Evolutionary conservation across 1,284 basidiomycete species (phyloP).

Genomic region (Porodaedalea pini): DNA sequence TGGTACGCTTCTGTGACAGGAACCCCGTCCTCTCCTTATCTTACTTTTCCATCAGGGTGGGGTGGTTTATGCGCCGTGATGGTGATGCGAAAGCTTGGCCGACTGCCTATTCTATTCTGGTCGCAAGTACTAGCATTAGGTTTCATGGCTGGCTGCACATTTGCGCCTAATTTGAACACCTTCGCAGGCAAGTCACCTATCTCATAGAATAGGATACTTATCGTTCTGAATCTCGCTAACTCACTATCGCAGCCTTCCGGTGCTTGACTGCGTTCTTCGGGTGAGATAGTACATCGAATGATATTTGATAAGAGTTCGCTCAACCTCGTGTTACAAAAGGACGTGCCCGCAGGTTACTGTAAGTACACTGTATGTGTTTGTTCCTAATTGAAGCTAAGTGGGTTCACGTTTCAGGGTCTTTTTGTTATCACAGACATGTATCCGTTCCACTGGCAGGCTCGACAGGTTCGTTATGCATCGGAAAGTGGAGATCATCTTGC

Average conservation of each 20-base stretch:
- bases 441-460: slow-evolving; percentile 73
- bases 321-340: slow-evolving; percentile 29
- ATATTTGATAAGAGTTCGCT: neutral
- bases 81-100: slow-evolving; percentile 53
- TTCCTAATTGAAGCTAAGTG: neutral
- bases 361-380: slow-evolving; percentile 23
- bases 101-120: slow-evolving; percentile 63
- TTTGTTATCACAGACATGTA: slow-evolving; percentile 67
- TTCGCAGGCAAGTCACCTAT: slow-evolving; percentile 46
- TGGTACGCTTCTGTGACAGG: slow-evolving; percentile 35
- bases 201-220: neutral
- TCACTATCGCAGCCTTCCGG: slow-evolving; percentile 50
- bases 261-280: slow-evolving; percentile 69
- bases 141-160: slow-evolving; percentile 51
- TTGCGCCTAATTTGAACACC: slow-evolving; percentile 49
- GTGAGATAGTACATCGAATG: slow-evolving; percentile 33
- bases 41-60: slow-evolving; percentile 40
- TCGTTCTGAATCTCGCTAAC: slow-evolving; percentile 3
- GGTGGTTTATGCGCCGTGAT: slow-evolving; percentile 60
- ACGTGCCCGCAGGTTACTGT: slow-evolving; percentile 70
- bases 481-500: no score
- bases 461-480: slow-evolving; percentile 45
- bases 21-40: neutral
- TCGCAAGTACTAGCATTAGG: slow-evolving; percentile 51
- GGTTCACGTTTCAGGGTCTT: slow-evolving; percentile 47